Evolutionary conservation across 2,329 filamentous ascomycete genomes (phyloP).

Genomic region (Claviceps monticola): DNA sequence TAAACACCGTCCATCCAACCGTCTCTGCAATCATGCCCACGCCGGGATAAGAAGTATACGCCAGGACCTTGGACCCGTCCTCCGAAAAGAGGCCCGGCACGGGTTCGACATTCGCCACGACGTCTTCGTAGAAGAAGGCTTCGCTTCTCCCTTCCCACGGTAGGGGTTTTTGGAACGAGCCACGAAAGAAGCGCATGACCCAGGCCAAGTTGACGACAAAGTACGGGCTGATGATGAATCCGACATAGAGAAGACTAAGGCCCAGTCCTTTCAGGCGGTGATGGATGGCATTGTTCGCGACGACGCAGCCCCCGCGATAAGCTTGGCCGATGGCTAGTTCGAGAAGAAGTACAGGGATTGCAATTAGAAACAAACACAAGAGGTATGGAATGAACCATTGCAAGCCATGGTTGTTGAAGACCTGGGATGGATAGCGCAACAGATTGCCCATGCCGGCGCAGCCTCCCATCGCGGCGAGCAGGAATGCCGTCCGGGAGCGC

Average conservation of each 20-base stretch:
- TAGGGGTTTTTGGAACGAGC: constrained; percentile 39
- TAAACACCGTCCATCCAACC: constrained; percentile 42
- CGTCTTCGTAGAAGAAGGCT: constrained; percentile 37
- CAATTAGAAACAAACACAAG: constrained; percentile 38
- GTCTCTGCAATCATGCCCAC: constrained; percentile 38
- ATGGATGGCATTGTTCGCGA: constrained; percentile 40
- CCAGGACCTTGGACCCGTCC: constrained; percentile 23
- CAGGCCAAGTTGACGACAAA: constrained; percentile 43
- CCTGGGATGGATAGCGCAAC: constrained; percentile 41
- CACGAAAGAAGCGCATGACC: constrained; percentile 45
- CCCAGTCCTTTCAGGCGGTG: constrained; percentile 39
- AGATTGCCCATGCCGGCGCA: constrained; percentile 45
- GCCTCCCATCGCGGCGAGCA: constrained; percentile 44
- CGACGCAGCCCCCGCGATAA: constrained; percentile 39
- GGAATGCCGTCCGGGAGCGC: constrained; percentile 39
- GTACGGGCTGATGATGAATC: constrained; percentile 41
- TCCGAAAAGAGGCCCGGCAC: constrained; percentile 23
- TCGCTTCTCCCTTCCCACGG: constrained; percentile 37
- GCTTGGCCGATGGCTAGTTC: constrained; percentile 58
- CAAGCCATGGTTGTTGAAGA: constrained; percentile 46
- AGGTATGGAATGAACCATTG: constrained; percentile 48
- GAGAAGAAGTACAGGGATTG: constrained; percentile 40
- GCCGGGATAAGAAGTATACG: constrained; percentile 33
- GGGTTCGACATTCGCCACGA: constrained; percentile 33
- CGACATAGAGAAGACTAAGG: constrained; percentile 36